Percentiles rank a stretch among this genome's conserved stretches.
Conservation (phyloP, 371 early-diverging fungal genomes). For the Thermomucor indicae-seudaticae region DNA sequence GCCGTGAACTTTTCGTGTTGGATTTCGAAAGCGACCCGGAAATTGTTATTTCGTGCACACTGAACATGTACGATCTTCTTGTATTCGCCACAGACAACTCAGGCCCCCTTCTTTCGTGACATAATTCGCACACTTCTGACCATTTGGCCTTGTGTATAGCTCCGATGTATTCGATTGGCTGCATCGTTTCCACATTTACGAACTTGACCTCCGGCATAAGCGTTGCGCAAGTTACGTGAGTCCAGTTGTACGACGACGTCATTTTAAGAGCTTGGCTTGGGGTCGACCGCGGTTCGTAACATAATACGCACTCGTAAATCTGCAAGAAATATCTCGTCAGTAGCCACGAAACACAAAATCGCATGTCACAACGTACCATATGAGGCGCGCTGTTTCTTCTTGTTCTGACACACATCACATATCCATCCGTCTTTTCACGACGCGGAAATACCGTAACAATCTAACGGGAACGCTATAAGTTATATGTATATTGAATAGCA, state of each 20-base stretch:
- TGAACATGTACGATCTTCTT: slow-evolving; percentile 34
- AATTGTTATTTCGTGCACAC: slow-evolving; percentile 46
- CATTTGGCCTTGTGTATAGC: slow-evolving; percentile 63
- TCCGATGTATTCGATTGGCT: slow-evolving; percentile 76
- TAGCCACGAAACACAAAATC: neutral
- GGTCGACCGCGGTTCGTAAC: slow-evolving; percentile 30
- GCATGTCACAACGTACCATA: slow-evolving; percentile 28
- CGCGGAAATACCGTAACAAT: slow-evolving; percentile 46
- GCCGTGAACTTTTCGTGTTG: too few relatives aligned
- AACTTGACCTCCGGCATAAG: slow-evolving; percentile 78
- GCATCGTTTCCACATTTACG: slow-evolving; percentile 59
- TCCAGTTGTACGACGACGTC: slow-evolving; percentile 89
- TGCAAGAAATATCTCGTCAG: slow-evolving; percentile 3
- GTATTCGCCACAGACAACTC: slow-evolving; percentile 38
- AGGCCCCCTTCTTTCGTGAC: slow-evolving; percentile 36
- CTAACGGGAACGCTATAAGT: too few relatives aligned
- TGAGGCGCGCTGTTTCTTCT: slow-evolving; percentile 52
- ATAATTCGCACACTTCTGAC: slow-evolving; percentile 50
- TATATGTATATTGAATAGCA: too few relatives aligned
- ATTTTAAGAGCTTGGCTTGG: slow-evolving; percentile 73
- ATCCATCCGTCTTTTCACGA: slow-evolving; percentile 38
- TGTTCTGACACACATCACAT: slow-evolving; percentile 65
- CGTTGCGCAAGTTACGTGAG: slow-evolving; percentile 86
- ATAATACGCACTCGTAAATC: slow-evolving; percentile 63
- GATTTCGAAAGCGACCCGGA: slow-evolving; percentile 43